These are phyloP conservation scores for Cryphonectria carpinicola DNA, from an alignment of 2,329 filamentous ascomycete species.

Conservation along the genomic window DNA sequence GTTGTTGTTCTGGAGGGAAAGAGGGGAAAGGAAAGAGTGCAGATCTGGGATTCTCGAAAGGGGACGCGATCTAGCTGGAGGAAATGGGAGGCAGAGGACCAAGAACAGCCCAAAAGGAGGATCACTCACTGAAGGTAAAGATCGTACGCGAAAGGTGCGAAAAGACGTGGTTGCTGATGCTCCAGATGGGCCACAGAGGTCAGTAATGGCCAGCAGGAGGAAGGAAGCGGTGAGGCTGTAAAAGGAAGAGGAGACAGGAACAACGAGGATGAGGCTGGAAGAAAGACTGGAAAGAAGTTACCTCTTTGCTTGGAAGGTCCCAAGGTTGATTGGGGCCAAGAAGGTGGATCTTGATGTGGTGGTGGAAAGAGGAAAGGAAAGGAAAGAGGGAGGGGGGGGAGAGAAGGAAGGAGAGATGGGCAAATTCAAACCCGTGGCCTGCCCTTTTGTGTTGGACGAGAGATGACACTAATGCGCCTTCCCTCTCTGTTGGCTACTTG, in stretches of 20 bases:
- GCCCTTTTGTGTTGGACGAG: not conserved
- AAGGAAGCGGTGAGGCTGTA: not conserved
- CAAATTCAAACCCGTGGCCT: not conserved
- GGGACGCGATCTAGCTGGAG: not conserved
- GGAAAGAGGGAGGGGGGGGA: not conserved
- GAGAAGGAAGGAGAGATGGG: not conserved
- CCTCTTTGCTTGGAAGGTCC: not conserved
- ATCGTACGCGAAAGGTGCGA: not conserved
- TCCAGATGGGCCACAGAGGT: not conserved
- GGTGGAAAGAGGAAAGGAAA: not conserved
- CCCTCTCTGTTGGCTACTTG: not conserved
- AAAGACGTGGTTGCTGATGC: not conserved
- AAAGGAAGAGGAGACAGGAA: not conserved
- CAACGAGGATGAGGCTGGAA: not conserved
- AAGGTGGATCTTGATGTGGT: constrained; percentile 1
- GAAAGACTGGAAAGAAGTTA: not conserved
- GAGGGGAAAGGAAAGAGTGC: not conserved
- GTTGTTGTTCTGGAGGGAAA: not conserved
- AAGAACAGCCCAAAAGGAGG: not conserved
- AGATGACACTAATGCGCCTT: not conserved
- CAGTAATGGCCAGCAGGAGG: not conserved
- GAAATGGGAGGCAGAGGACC: not conserved
- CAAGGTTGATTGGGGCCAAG: not conserved
- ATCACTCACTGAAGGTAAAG: not conserved
- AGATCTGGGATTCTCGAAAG: not conserved